A percentile compares a stretch with the other conserved stretches of the same genome.
These are phyloP conservation scores for Termitomyces sp. DNA, from an alignment of 1,284 basidiomycete genomes.

Conservation along the genomic window DNA sequence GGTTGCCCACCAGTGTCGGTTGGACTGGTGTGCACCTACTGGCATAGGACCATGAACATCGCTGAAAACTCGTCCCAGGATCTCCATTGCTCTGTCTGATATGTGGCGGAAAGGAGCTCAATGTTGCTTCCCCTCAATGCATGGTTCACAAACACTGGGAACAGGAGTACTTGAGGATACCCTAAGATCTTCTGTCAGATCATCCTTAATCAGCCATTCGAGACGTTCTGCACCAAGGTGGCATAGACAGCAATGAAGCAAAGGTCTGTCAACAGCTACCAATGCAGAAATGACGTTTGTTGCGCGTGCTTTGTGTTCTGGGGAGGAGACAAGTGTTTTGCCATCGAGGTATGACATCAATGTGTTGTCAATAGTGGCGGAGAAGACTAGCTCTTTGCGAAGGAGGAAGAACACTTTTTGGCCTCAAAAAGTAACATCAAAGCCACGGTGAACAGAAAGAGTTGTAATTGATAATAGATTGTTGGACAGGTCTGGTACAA, in stretches of 20 bases:
- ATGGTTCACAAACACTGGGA: constrained; percentile 13
- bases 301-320: too few species aligned
- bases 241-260: constrained; percentile 10
- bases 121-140: constrained; percentile 16
- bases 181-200: constrained; percentile 6
- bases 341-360: not conserved
- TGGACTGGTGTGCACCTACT: constrained; percentile 7
- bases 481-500: constrained; percentile 4
- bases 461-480: constrained; percentile 3
- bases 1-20: constrained; percentile 24
- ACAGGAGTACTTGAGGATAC: not conserved
- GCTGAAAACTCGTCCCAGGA: constrained; percentile 8
- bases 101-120: constrained; percentile 7
- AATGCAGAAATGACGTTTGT: too few species aligned
- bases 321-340: not conserved
- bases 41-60: constrained; percentile 26
- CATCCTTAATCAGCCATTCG: constrained; percentile 7
- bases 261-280: too few species aligned
- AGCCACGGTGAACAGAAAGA: not conserved
- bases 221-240: constrained; percentile 9
- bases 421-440: not conserved
- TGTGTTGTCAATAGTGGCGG: not conserved
- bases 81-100: not conserved
- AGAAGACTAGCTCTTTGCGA: not conserved
- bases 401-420: constrained; percentile 1